Evolutionary conservation across 768 basidiomycete species (phyloP).

Genomic region (Amanita phalloides): DNA sequence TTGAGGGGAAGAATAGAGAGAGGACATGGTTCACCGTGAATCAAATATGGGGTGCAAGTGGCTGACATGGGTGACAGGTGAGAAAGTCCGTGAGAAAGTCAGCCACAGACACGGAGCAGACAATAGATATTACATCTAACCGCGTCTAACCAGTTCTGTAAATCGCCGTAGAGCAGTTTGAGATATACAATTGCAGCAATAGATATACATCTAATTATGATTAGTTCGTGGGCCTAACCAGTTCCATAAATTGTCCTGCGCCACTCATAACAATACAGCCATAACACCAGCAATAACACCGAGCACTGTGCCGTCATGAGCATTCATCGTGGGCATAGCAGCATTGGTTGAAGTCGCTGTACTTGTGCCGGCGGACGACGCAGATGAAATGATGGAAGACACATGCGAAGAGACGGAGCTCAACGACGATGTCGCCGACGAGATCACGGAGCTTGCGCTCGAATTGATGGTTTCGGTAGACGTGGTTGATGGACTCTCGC

Average conservation of each 20-base stretch:
- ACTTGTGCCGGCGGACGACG: neutral
- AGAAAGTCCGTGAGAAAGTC: neutral
- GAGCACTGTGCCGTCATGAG: conserved; percentile 3
- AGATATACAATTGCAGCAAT: neutral
- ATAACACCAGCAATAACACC: conserved; percentile 6
- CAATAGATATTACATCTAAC: no score
- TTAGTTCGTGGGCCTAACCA: neutral
- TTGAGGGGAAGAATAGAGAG: neutral
- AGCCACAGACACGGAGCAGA: neutral
- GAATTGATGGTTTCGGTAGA: neutral
- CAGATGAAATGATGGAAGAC: conserved; percentile 1
- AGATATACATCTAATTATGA: neutral
- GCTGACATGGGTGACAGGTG: neutral
- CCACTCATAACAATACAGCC: conserved; percentile 3
- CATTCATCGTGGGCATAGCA: conserved; percentile 5
- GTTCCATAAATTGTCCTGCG: neutral
- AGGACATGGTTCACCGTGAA: neutral
- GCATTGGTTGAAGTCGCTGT: conserved; percentile 1
- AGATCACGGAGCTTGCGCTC: conserved; percentile 2
- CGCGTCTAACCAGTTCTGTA: no score
- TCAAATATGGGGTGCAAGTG: neutral
- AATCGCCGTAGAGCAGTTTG: no score
- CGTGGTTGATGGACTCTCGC: neutral
- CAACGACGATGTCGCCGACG: neutral
- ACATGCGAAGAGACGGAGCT: conserved; percentile 4